Base-by-base conservation (phyloP, 495 filamentous ascomycete genomes). In the Lepidopterella palustris region DNA sequence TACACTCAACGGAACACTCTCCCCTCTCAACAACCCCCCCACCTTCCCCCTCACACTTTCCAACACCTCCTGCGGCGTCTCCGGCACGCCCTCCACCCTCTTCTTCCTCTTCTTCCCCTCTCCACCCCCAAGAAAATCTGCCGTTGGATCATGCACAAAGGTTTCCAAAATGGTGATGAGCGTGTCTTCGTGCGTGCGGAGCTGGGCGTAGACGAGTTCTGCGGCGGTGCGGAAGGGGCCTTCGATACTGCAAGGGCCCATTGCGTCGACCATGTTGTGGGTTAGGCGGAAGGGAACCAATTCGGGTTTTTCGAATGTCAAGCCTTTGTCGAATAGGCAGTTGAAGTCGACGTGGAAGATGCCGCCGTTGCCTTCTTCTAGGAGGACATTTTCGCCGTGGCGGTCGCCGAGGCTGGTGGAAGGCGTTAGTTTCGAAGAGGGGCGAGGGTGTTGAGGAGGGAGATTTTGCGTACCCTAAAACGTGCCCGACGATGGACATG, bases 311-410 rank as follows among this genome's bases (percentile, higher is more conserved):
- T 90, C 87, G 66, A 99, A 97, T 0, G 91, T 96, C 59, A 92
- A 82, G 9, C 95, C 93, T 76, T 97, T 99, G 78, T 99, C 95
- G 72, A 99, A 99, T 21, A 99, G 86, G 74, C 93, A 99, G 74
- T 99, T 99, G 80, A 99, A 99, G 75, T 99, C 93, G 52, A 99
- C 93, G 74, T 99, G 93, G 68, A 97, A 84, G 24, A 95, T 84
- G 55, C 95, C 95, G 47, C 95, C 93, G 61, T 90, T 95, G 32
- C 86, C 85, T 79, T 96, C 90, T 71, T 97, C 91, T 50, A 97
- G 88, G 31, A 96, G 81, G 52, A 99, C 89, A 71, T 99, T 99
- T 74, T 97, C 93, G 55, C 92, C 92, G 72, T 99, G 93, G n/a
- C 93, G 89, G 70, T 99, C 93, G 35, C 93, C 93, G 3, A 99